These are phyloP conservation scores for Chaetomium cochliodes DNA, from an alignment of 495 filamentous ascomycete genomes.

Conservation along the genomic window DNA sequence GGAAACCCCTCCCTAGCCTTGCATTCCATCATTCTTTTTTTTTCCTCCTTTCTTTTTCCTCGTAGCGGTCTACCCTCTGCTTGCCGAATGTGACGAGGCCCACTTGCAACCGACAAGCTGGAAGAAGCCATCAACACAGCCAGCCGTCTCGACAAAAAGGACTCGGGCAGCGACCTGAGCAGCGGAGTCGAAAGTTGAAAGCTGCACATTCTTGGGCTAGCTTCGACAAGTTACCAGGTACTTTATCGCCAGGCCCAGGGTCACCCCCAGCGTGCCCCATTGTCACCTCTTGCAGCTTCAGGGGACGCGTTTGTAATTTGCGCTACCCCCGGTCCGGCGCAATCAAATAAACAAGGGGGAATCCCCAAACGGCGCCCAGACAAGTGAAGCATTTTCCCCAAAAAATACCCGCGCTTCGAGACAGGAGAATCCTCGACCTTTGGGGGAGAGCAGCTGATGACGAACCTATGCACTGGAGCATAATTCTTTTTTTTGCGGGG, in stretches of 20 bases:
- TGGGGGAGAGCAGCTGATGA: slow-evolving; percentile 30
- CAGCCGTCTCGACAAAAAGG: neutral
- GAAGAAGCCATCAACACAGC: neutral
- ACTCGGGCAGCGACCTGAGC: neutral
- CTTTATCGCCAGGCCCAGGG: slow-evolving; percentile 23
- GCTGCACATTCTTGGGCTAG: neutral
- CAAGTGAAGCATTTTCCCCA: slow-evolving; percentile 27
- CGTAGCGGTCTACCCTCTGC: neutral
- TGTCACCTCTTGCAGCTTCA: slow-evolving; percentile 25
- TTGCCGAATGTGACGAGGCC: neutral
- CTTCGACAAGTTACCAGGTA: slow-evolving; percentile 1
- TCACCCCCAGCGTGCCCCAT: neutral
- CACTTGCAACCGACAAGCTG: neutral
- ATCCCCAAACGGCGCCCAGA: slow-evolving; percentile 23
- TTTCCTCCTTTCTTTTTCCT: slow-evolving; percentile 8
- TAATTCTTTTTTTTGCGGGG: slow-evolving; percentile 33
- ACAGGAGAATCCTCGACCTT: slow-evolving; percentile 28
- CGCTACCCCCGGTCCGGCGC: slow-evolving; percentile 35
- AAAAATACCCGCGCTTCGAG: slow-evolving; percentile 33
- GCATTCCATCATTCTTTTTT: slow-evolving; percentile 6
- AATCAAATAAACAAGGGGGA: slow-evolving; percentile 45
- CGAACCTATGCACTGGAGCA: slow-evolving; percentile 31
- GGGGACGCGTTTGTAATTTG: slow-evolving; percentile 43
- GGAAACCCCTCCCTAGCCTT: slow-evolving; percentile 11
- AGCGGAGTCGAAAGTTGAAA: neutral